phyloP scores from a whole-genome alignment of 257 asterid species.

The Petrea volubilis region DNA sequence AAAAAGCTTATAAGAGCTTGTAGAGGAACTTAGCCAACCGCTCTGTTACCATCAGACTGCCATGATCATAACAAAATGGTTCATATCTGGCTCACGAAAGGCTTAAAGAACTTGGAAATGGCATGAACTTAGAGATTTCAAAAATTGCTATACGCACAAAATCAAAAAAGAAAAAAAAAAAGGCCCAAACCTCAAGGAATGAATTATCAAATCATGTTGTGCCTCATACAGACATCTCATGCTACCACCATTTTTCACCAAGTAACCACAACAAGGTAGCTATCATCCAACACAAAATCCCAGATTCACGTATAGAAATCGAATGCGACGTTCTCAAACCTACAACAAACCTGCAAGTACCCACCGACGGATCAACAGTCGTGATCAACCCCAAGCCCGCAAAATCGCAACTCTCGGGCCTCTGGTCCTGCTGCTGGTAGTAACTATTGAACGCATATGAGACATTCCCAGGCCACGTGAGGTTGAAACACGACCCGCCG shows the following conservation, averaged over 20 bases:
- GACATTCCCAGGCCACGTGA: conserved; percentile 76
- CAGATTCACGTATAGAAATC: conserved; percentile 18
- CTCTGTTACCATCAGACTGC: no score
- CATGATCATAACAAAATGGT: no score
- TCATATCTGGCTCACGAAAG: no score
- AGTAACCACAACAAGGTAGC: conserved; percentile 38
- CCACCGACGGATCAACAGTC: conserved; percentile 74
- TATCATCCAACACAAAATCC: conserved; percentile 29
- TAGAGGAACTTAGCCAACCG: no score
- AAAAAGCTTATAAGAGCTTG: no score
- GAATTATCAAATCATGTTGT: neutral
- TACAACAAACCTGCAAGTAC: conserved; percentile 59
- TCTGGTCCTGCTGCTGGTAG: conserved; percentile 77
- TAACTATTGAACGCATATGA: conserved; percentile 81
- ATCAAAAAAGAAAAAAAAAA: neutral
- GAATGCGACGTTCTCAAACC: conserved; percentile 54
- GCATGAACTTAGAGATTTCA: no score
- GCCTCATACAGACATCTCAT: neutral
- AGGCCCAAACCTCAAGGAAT: neutral
- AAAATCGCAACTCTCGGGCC: conserved; percentile 58
- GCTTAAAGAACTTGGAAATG: no score
- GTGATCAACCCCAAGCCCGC: conserved; percentile 86
- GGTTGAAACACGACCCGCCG: conserved; percentile 73
- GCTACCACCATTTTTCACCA: conserved; percentile 16
- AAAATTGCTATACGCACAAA: neutral